These are phyloP conservation scores for Talaromyces sp. DNA, from an alignment of 2,329 filamentous ascomycete species.

Conservation along the genomic window DNA sequence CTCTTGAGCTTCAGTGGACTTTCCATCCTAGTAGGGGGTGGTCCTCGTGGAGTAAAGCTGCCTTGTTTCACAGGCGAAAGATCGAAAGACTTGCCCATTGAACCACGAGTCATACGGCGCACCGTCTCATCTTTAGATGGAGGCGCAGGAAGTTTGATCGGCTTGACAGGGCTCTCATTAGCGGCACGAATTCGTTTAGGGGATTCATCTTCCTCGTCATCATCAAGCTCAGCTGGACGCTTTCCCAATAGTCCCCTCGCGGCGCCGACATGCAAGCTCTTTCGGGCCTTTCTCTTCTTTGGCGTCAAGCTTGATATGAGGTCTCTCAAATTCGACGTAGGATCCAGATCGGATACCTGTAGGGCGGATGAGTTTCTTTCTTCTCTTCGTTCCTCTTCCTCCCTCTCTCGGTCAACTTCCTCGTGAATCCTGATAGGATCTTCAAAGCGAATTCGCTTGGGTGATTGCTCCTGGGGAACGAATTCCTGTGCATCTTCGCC, in stretches of 20 bases:
- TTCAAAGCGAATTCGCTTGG: conserved; percentile 58
- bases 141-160: conserved; percentile 65
- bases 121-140: conserved; percentile 64
- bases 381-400: conserved; percentile 61
- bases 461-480: conserved; percentile 49
- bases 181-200: conserved; percentile 68
- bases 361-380: conserved; percentile 47
- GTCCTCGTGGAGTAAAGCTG: conserved; percentile 53
- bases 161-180: conserved; percentile 74
- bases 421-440: conserved; percentile 61
- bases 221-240: conserved; percentile 67
- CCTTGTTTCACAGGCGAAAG: conserved; percentile 34
- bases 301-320: conserved; percentile 77
- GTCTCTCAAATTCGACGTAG: conserved; percentile 66
- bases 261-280: conserved; percentile 73
- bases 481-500: conserved; percentile 64
- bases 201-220: conserved; percentile 55
- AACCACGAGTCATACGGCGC: conserved; percentile 54
- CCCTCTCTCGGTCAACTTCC: conserved; percentile 61
- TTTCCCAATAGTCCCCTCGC: conserved; percentile 72
- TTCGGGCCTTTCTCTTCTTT: conserved; percentile 68
- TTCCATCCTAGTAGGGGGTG: background rate
- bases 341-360: conserved; percentile 58
- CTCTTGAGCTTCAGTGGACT: conserved; percentile 28
- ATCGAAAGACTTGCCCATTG: conserved; percentile 41